phyloP scores from a whole-genome alignment of 305 asterid species.

The Fraxinus platypoda region DNA sequence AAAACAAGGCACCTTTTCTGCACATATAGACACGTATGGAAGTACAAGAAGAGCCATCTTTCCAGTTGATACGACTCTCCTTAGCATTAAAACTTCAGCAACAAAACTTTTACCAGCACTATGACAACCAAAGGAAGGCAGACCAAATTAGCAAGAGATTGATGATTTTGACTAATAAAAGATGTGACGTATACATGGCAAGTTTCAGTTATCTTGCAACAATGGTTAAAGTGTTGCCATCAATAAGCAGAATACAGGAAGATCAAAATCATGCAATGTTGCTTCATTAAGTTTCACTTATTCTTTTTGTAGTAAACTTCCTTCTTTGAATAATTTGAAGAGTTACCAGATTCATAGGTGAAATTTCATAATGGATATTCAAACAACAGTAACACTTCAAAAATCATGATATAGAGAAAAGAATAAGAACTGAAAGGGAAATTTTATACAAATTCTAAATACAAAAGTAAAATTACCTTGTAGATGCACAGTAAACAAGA shows the following conservation, averaged over 20 bases:
- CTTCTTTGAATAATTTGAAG: not conserved
- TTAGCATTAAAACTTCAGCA: constrained; percentile 95
- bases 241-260: not conserved
- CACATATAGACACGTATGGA: constrained; percentile 93
- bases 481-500: constrained; percentile 97
- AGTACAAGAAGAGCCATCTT: constrained; percentile 97
- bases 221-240: not conserved
- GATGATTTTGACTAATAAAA: not conserved
- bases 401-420: constrained; percentile 4
- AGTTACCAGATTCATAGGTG: not conserved
- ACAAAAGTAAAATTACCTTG: constrained; percentile 56
- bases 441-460: constrained; percentile 1
- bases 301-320: not conserved
- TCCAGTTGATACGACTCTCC: constrained; percentile 77
- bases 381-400: constrained; percentile 4
- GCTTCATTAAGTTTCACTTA: not conserved
- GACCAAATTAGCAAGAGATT: constrained; percentile 14
- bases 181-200: not conserved
- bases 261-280: not conserved
- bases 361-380: not conserved
- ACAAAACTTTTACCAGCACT: constrained; percentile 99
- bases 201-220: not conserved
- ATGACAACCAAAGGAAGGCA: constrained; percentile 29
- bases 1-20: constrained; percentile 71
- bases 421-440: not conserved